Evolutionary conservation across 2,329 filamentous ascomycete species (phyloP).

Genomic region (Ascochyta clinopodiicola): DNA sequence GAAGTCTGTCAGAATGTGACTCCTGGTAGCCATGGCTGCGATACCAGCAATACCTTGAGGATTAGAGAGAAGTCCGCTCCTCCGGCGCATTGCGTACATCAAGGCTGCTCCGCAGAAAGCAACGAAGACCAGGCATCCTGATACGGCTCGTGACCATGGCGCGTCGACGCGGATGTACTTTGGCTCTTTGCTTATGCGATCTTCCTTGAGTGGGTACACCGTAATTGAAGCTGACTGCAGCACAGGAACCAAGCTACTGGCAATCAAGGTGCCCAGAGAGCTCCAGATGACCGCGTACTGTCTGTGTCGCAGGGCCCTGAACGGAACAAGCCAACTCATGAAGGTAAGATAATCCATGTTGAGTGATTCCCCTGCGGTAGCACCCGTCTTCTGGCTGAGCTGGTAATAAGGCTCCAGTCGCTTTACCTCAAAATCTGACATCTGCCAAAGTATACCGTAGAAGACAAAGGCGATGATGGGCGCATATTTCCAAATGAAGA

Average conservation of each 20-base stretch:
- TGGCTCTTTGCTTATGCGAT: conserved; percentile 52
- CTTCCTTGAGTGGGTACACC: conserved; percentile 60
- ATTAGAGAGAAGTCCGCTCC: conserved; percentile 70
- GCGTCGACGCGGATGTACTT: conserved; percentile 66
- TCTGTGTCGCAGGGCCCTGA: conserved; percentile 65
- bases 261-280: conserved; percentile 68
- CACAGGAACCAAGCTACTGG: conserved; percentile 72
- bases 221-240: conserved; percentile 69
- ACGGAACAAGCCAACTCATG: conserved; percentile 69
- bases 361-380: conserved; percentile 60
- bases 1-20: conserved; percentile 77
- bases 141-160: conserved; percentile 68
- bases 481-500: conserved; percentile 51
- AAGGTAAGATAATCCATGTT: conserved; percentile 78
- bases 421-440: conserved; percentile 59
- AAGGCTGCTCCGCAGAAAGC: conserved; percentile 65
- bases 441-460: conserved; percentile 58
- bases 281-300: conserved; percentile 74
- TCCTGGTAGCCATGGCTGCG: conserved; percentile 76
- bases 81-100: conserved; percentile 67
- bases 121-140: conserved; percentile 62
- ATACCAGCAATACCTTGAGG: conserved; percentile 76
- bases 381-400: conserved; percentile 45
- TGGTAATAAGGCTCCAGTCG: conserved; percentile 59
- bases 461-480: conserved; percentile 55